A percentile compares a stretch with the other conserved stretches of the same genome.
Evolutionary conservation across 441 rosid genomes (phyloP).

Genomic region (Populus hybrid): DNA sequence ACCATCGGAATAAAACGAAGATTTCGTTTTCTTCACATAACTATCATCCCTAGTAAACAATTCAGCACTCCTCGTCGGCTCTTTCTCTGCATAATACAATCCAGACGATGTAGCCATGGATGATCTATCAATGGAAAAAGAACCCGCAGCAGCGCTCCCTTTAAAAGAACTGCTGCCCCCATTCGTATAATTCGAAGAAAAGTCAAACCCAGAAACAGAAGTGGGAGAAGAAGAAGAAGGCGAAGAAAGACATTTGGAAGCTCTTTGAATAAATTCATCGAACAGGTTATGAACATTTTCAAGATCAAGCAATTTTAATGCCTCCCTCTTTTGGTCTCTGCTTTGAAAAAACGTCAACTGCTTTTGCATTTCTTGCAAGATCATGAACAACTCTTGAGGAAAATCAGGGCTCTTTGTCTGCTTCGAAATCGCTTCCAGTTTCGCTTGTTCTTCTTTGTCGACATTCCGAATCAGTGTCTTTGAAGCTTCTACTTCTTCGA

Average conservation of each 20-base stretch:
- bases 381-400: conserved; percentile 64
- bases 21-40: conserved; percentile 50
- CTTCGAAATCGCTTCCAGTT: conserved; percentile 52
- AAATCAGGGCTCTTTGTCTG: conserved; percentile 46
- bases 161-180: conserved; percentile 21
- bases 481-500: conserved; percentile 84
- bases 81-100: conserved; percentile 28
- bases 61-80: conserved; percentile 27
- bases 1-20: conserved; percentile 50
- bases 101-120: conserved; percentile 23
- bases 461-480: conserved; percentile 55
- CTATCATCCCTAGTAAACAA: conserved; percentile 71
- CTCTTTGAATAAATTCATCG: conserved; percentile 85
- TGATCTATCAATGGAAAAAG: conserved; percentile 11
- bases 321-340: conserved; percentile 76
- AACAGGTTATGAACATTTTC: conserved; percentile 62
- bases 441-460: conserved; percentile 68
- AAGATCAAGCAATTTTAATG: conserved; percentile 66
- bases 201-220: conserved; percentile 21
- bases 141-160: background rate
- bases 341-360: conserved; percentile 44
- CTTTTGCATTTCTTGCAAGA: conserved; percentile 75
- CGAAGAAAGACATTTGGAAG: conserved; percentile 53
- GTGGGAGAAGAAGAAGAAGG: conserved; percentile 24
- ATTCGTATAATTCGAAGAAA: conserved; percentile 25